These are phyloP conservation scores for Beta vulgaris DNA, from an alignment of 148 eudicot species.

Conservation along the genomic window DNA sequence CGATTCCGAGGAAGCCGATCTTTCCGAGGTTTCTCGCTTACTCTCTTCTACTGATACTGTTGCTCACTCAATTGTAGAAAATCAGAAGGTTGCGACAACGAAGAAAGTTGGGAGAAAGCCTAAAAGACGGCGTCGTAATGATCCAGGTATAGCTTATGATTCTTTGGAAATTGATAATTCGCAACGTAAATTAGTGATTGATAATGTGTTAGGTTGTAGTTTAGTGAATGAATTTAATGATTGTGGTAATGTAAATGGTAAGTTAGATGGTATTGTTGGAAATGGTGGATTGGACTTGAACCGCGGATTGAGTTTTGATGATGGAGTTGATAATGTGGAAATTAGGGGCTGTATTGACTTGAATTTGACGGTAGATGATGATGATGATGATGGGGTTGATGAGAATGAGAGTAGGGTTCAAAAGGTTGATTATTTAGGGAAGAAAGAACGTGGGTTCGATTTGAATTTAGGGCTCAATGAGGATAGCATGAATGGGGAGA, in stretches of 20 bases:
- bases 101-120: constrained; percentile 42
- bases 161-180: constrained; percentile 19
- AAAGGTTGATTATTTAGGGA: constrained; percentile 24
- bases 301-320: constrained; percentile 42
- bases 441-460: constrained; percentile 53
- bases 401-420: constrained; percentile 17
- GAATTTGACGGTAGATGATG: constrained; percentile 51
- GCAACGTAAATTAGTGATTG: constrained; percentile 24
- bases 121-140: constrained; percentile 36
- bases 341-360: constrained; percentile 48
- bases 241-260: constrained; percentile 14
- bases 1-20: constrained; percentile 55
- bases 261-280: constrained; percentile 18
- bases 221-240: constrained; percentile 8
- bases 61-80: constrained; percentile 5
- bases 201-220: constrained; percentile 11
- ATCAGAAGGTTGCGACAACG: constrained; percentile 7
- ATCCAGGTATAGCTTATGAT: constrained; percentile 42
- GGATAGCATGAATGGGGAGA: constrained; percentile 20
- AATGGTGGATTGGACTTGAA: constrained; percentile 48
- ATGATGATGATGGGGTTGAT: constrained; percentile 39
- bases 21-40: constrained; percentile 29
- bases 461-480: constrained; percentile 65
- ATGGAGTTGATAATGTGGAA: constrained; percentile 23
- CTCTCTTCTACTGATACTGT: constrained; percentile 7